Conservation (phyloP, 306 rosid genomes). For the Fragaria iinumae region DNA sequence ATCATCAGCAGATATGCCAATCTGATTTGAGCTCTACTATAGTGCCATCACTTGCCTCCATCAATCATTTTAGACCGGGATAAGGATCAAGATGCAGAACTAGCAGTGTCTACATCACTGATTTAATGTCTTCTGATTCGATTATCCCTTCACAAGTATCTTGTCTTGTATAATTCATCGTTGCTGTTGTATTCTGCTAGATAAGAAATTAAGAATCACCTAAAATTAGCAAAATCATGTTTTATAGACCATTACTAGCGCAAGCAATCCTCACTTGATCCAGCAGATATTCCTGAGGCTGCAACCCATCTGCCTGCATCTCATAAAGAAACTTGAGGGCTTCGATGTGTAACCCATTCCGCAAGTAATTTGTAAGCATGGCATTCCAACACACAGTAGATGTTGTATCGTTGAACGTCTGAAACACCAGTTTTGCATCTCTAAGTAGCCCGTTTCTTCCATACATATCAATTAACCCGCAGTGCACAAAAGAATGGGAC, state of each 20-base stretch:
- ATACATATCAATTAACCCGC: background rate
- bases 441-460: background rate
- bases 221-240: background rate
- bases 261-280: constrained; percentile 10
- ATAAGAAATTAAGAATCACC: background rate
- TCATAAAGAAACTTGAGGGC: background rate
- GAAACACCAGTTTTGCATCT: background rate
- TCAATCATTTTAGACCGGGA: background rate
- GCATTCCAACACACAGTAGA: constrained; percentile 6
- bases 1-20: background rate
- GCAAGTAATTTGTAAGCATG: constrained; percentile 2
- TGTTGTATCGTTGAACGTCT: background rate
- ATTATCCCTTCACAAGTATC: background rate
- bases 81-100: background rate
- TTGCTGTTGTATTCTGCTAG: background rate
- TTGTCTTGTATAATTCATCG: background rate
- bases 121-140: background rate
- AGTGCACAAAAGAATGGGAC: background rate
- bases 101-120: too few species aligned
- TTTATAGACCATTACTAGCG: background rate
- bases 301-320: constrained; percentile 5
- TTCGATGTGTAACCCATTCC: background rate
- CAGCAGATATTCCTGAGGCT: background rate
- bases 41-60: background rate
- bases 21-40: background rate